Conservation (phyloP, 768 basidiomycete species). For the Russula olivacea region DNA sequence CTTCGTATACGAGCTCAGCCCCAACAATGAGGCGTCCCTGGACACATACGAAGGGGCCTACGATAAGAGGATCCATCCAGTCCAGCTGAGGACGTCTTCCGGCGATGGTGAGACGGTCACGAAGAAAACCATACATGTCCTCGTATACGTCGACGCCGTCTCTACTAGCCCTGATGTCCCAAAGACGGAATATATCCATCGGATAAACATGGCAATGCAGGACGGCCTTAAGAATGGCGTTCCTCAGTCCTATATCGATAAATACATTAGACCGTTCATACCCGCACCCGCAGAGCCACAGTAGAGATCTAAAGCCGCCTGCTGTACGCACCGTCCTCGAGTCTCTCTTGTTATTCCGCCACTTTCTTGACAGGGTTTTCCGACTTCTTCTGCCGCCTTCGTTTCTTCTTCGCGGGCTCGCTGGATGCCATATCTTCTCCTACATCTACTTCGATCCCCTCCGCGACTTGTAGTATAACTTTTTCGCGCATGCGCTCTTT, state of each 20-base stretch:
- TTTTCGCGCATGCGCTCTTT: slow-evolving; percentile 59
- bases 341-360: neutral
- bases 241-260: slow-evolving; percentile 13
- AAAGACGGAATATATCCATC: slow-evolving; percentile 20
- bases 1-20: slow-evolving; percentile 12
- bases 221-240: slow-evolving; percentile 12
- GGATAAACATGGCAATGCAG: slow-evolving; percentile 15
- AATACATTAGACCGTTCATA: slow-evolving; percentile 21
- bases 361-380: neutral
- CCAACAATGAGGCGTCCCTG: slow-evolving; percentile 8
- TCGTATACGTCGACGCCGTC: slow-evolving; percentile 14
- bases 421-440: slow-evolving; percentile 17
- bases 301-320: neutral
- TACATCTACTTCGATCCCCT: slow-evolving; percentile 24
- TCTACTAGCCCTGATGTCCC: slow-evolving; percentile 9
- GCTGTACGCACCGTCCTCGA: neutral
- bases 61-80: slow-evolving; percentile 7
- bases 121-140: neutral
- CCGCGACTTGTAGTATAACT: slow-evolving; percentile 30
- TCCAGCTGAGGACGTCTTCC: neutral
- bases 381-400: slow-evolving; percentile 37
- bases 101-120: neutral
- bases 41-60: slow-evolving; percentile 15
- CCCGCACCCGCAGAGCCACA: slow-evolving; percentile 6
- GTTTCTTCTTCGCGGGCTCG: slow-evolving; percentile 36